Conservation (phyloP, 306 rosid genomes). For the Dalbergia cultrata region DNA sequence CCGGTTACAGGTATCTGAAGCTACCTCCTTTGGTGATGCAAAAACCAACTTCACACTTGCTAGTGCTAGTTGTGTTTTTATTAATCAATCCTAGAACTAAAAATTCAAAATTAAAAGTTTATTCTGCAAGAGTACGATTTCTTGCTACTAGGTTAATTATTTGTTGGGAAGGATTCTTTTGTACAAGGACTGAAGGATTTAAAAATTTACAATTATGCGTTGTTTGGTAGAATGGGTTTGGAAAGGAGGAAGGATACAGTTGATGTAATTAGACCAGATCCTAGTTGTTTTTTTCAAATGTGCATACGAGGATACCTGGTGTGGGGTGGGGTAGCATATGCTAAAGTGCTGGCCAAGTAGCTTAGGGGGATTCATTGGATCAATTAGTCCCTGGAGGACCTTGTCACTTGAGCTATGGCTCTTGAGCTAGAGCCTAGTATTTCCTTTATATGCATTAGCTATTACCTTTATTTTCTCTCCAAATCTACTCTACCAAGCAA, state of each 20-base stretch:
- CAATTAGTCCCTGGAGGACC: slow-evolving; percentile 5
- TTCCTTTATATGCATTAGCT: slow-evolving; percentile 12
- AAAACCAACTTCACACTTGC: slow-evolving; percentile 37
- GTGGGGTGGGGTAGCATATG: neutral
- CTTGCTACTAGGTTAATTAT: slow-evolving; percentile 26
- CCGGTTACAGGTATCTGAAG: slow-evolving; percentile 85
- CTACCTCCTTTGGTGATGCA: slow-evolving; percentile 16
- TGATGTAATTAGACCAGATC: slow-evolving; percentile 25
- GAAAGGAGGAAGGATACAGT: slow-evolving; percentile 26
- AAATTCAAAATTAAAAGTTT: neutral
- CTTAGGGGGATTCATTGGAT: slow-evolving; percentile 23
- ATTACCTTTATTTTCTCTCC: slow-evolving; percentile 21
- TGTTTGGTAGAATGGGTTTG: slow-evolving; percentile 8
- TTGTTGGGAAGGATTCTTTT: slow-evolving; percentile 14
- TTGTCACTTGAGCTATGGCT: slow-evolving; percentile 14
- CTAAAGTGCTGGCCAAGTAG: slow-evolving; percentile 19
- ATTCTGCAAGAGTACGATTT: slow-evolving; percentile 9
- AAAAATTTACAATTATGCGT: neutral
- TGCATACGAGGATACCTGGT: slow-evolving; percentile 22
- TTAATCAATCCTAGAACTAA: slow-evolving; percentile 23
- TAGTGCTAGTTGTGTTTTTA: slow-evolving; percentile 20
- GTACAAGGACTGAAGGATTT: neutral
- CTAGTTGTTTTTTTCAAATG: neutral
- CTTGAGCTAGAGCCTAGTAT: slow-evolving; percentile 7
- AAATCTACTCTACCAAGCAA: slow-evolving; percentile 11